Conservation (phyloP, 1,284 basidiomycete species). For the Naganishia sp. region DNA sequence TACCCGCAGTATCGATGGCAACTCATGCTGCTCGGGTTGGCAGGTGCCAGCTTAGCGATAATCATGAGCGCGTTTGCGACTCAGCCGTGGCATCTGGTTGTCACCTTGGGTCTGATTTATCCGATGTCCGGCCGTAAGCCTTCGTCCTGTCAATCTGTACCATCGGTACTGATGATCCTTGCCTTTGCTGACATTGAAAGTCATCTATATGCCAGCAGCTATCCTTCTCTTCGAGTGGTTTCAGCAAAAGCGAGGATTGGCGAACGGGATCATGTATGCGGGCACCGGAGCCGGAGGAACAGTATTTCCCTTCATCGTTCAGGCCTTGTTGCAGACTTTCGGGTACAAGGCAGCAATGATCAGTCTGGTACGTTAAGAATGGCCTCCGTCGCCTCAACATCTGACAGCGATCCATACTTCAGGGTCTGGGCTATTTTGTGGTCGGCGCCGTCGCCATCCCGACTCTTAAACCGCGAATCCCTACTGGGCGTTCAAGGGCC, state of each 20-base stretch:
- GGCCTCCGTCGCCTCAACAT: not conserved
- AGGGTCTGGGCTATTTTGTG: slow-evolving; percentile 42
- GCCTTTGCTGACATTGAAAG: slow-evolving; percentile 25
- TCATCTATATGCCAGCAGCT: slow-evolving; percentile 50
- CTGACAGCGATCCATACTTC: not conserved
- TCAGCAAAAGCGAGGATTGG: slow-evolving; percentile 46
- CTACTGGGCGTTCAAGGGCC: slow-evolving; percentile 35
- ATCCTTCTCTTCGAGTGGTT: slow-evolving; percentile 54
- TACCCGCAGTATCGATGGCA: slow-evolving; percentile 28
- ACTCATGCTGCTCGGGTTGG: slow-evolving; percentile 13
- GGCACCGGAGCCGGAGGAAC: slow-evolving; percentile 46
- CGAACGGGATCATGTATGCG: slow-evolving; percentile 50
- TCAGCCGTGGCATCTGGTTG: slow-evolving; percentile 49
- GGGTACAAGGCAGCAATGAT: slow-evolving; percentile 53
- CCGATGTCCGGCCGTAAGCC: slow-evolving; percentile 46
- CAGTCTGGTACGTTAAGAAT: slow-evolving; percentile 36
- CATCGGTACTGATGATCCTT: not conserved
- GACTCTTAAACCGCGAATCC: slow-evolving; percentile 50
- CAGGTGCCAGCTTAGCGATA: slow-evolving; percentile 37
- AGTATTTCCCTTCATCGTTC: slow-evolving; percentile 49
- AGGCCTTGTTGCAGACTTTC: slow-evolving; percentile 44
- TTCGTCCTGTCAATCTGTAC: not conserved
- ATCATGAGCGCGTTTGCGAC: slow-evolving; percentile 48
- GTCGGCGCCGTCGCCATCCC: slow-evolving; percentile 43
- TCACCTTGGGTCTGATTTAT: slow-evolving; percentile 49